Percentiles rank a stretch among this genome's conserved stretches.
Evolutionary conservation across 768 basidiomycete genomes (phyloP).

Genomic region (Rhodotorula diobovata): DNA sequence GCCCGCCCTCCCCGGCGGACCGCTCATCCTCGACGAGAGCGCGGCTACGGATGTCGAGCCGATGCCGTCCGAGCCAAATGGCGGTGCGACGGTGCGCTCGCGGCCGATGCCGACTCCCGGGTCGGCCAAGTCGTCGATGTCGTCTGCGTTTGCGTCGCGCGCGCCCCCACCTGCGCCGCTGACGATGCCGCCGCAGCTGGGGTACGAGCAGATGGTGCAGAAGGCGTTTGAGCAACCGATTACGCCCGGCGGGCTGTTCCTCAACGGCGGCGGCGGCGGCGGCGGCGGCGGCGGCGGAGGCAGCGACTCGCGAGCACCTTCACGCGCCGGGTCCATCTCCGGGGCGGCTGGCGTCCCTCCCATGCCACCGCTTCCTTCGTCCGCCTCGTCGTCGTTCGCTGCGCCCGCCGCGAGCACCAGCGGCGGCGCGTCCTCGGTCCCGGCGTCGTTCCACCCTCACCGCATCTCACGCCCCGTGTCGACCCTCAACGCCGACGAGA

Average conservation of each 20-base stretch:
- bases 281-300: not conserved
- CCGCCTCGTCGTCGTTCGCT: too few relatives aligned
- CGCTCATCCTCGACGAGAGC: not conserved
- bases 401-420: too few relatives aligned
- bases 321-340: not conserved
- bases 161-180: not conserved
- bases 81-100: not conserved
- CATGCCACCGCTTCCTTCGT: not conserved
- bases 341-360: not conserved
- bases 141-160: not conserved
- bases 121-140: not conserved
- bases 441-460: conserved; percentile 12
- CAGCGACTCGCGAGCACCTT: not conserved
- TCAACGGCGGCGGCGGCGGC: not conserved
- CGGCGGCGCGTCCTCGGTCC: too few relatives aligned
- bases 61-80: too few relatives aligned
- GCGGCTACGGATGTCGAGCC: not conserved
- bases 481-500: conserved; percentile 35
- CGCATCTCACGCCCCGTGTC: conserved; percentile 30
- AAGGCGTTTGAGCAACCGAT: conserved; percentile 38
- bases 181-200: conserved; percentile 14
- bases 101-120: not conserved
- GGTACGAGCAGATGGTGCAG: conserved; percentile 28
- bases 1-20: conserved; percentile 9
- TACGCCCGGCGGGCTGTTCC: conserved; percentile 31